phyloP scores from a whole-genome alignment of 768 basidiomycete species.

The Hygrocybe punicea region DNA sequence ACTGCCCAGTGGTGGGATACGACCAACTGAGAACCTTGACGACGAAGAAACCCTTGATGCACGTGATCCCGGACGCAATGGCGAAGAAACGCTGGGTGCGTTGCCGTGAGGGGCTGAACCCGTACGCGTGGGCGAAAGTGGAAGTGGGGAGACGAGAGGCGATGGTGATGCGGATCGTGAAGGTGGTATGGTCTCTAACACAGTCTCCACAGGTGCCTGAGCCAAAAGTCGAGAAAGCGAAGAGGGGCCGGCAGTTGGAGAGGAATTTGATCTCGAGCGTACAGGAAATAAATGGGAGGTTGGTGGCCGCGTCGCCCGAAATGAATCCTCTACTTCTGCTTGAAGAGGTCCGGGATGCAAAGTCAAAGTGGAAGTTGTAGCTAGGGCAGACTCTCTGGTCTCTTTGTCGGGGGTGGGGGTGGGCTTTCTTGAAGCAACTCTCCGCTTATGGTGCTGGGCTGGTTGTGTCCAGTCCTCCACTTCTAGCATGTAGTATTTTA shows the following conservation, averaged over 20 bases:
- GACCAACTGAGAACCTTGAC: conserved; percentile 63
- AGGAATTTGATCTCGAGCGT: conserved; percentile 62
- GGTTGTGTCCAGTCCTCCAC: conserved; percentile 92
- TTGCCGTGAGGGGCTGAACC: conserved; percentile 37
- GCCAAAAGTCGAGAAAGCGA: conserved; percentile 77
- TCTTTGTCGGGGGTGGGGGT: conserved; percentile 42
- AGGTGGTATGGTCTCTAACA: conserved; percentile 25
- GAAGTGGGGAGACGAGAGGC: conserved; percentile 35
- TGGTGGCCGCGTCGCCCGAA: conserved; percentile 60
- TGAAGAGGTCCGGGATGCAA: conserved; percentile 62
- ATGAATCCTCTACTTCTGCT: conserved; percentile 70
- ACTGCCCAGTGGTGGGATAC: conserved; percentile 57
- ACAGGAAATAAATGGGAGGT: conserved; percentile 65
- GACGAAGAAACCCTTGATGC: conserved; percentile 67
- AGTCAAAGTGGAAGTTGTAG: conserved; percentile 35
- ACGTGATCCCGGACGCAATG: conserved; percentile 68
- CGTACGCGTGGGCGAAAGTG: conserved; percentile 36
- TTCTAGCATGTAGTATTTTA: conserved; percentile 91
- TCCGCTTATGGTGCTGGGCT: conserved; percentile 56
- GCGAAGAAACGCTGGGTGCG: conserved; percentile 44
- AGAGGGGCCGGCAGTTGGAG: conserved; percentile 68
- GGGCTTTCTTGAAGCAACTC: conserved; percentile 50
- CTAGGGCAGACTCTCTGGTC: conserved; percentile 33
- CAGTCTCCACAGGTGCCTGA: conserved; percentile 55
- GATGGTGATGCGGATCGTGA: conserved; percentile 32